Percentiles rank a stretch among this genome's conserved stretches.
These are phyloP conservation scores for Botrytis galanthina DNA, from an alignment of 2,329 filamentous ascomycete species.

Conservation along the genomic window DNA sequence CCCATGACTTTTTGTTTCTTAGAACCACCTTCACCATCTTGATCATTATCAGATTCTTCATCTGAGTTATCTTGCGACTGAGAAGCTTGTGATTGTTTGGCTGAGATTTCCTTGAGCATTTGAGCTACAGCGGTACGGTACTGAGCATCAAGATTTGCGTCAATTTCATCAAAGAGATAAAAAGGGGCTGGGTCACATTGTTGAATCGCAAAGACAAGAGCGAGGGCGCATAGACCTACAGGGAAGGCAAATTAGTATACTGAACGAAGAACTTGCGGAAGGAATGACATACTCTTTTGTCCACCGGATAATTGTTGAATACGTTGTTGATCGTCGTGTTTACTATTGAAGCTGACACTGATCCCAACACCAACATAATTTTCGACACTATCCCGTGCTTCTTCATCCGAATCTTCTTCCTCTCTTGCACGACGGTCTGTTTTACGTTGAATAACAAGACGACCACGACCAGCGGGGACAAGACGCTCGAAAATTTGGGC, in stretches of 20 bases:
- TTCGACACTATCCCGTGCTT: conserved; percentile 71
- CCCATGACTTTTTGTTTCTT: conserved; percentile 39
- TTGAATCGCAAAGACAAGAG: conserved; percentile 97
- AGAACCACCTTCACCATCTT: conserved; percentile 37
- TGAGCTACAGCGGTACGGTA: conserved; percentile 94
- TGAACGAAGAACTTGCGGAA: background rate
- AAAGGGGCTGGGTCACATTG: conserved; percentile 96
- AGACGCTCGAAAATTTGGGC: conserved; percentile 90
- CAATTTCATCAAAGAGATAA: conserved; percentile 98
- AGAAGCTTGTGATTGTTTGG: conserved; percentile 42
- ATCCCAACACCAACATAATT: conserved; percentile 97
- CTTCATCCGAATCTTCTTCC: conserved; percentile 68
- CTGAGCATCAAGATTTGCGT: conserved; percentile 96
- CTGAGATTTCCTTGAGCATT: conserved; percentile 76
- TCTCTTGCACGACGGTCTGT: conserved; percentile 66
- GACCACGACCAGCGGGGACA: conserved; percentile 87
- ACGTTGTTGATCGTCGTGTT: conserved; percentile 95
- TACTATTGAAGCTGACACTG: conserved; percentile 97
- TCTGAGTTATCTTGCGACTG: conserved; percentile 17
- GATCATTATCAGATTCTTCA: conserved; percentile 41
- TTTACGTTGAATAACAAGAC: conserved; percentile 88
- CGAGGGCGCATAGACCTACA: conserved; percentile 86
- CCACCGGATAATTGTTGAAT: conserved; percentile 97
- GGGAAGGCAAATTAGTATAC: conserved; percentile 27
- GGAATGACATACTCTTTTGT: conserved; percentile 79